Evolutionary conservation across 179 eudicot genomes (phyloP), one percentile per base, ranked within the genome.

Genomic region (Actinidia polygama): DNA sequence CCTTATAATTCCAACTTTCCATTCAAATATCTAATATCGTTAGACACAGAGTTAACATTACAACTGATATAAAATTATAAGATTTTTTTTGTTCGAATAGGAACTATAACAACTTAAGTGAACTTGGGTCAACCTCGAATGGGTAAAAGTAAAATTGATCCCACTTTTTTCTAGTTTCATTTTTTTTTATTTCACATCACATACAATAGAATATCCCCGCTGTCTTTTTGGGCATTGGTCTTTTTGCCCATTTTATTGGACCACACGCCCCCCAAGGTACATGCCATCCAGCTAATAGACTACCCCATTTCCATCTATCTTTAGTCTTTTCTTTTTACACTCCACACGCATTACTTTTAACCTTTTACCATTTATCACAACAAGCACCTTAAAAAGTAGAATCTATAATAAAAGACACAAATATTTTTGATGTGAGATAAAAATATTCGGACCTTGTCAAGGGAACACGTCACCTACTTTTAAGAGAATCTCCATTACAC

Each of bases 271-370:
- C 18, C 19, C 1, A 26, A 66, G 19, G 30, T 66, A 14, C 46
- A 66, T 66, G 71, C 7, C 71, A 26, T 26, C 71, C 71, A 66
- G 71, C 71, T 66, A 66, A 66, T 26, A 26, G 30, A n/a, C n/a
- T n/a, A n/a, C n/a, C 71, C 36, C 16, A 11, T 18, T 24, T 8
- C 71, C 71, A 66, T 18, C 24, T 66, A 46, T 26, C 71, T 26
- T 40, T 64, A 16, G 11, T 6, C 9, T 40, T 24, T 0, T 1
- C 16, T 64, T 64, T 63, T 3, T 36, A 63, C 70, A 24, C 44
- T 21, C 2, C 70, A 64, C 70, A 23, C 24, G 40, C 44, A 64
- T 4, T 64, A 23, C 23, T 64, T 64, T 64, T 64, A 23, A 16
- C n/a, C 5, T 21, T 7, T 7, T 10, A n/a, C 1, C 30, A 16